A percentile compares a stretch with the other conserved stretches of the same genome.
These are phyloP conservation scores for Yamadazyma olivae DNA, from an alignment of 805 yeast species.

Conservation along the genomic window DNA sequence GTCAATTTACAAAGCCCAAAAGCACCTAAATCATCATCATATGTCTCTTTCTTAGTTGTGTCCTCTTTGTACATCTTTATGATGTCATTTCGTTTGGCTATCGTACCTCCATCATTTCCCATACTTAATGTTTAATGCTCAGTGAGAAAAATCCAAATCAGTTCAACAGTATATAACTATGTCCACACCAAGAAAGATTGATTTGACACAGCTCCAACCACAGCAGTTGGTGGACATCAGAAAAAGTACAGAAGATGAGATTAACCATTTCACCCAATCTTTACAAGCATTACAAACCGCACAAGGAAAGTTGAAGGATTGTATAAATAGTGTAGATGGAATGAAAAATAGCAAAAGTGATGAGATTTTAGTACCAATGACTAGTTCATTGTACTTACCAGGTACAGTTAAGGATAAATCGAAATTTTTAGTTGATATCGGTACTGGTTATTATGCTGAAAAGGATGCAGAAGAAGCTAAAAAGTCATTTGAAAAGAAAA, in stretches of 20 bases:
- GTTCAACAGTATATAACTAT: not conserved
- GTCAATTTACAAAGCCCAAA: constrained; percentile 43
- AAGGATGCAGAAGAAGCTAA: constrained; percentile 67
- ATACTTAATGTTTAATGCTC: constrained; percentile 7
- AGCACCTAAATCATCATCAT: constrained; percentile 14
- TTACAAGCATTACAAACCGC: constrained; percentile 82
- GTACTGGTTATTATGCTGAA: constrained; percentile 93
- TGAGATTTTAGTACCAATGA: constrained; percentile 77
- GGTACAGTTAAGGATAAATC: constrained; percentile 67
- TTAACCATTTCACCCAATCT: constrained; percentile 82
- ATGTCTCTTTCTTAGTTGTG: constrained; percentile 14
- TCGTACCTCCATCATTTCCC: constrained; percentile 71
- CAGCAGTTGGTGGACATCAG: constrained; percentile 85
- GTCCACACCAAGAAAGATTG: constrained; percentile 40
- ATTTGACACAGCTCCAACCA: constrained; percentile 67
- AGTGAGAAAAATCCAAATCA: constrained; percentile 3
- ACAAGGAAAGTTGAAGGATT: constrained; percentile 75
- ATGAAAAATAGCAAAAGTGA: constrained; percentile 41
- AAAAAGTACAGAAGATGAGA: constrained; percentile 77
- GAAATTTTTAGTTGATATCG: constrained; percentile 85
- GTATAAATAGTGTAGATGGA: constrained; percentile 64
- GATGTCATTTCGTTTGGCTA: constrained; percentile 56
- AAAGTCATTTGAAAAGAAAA: constrained; percentile 68
- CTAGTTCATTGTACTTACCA: constrained; percentile 86
- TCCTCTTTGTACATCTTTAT: constrained; percentile 20